Evolutionary conservation across 1,284 basidiomycete species (phyloP), one percentile per base, ranked within the genome.

Genomic region (Melampsora americana): DNA sequence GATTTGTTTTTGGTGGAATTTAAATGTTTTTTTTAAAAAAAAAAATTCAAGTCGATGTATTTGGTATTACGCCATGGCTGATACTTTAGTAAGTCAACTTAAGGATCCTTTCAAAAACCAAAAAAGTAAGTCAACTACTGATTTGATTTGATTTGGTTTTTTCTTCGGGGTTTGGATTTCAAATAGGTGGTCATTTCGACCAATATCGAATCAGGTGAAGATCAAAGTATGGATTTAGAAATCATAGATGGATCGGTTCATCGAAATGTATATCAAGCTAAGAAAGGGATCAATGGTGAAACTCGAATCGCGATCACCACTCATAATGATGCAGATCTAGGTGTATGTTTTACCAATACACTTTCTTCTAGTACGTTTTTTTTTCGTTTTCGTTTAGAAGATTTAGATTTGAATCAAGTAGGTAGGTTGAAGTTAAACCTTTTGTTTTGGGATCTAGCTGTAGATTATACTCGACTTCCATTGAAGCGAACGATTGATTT

Each of bases 261-360:
- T 82, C 89, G 89, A 81, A 98, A 97, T 83, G 88, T 95, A 23
- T 99, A 98, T 83, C 86, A 97, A 79, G 89, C 88, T 81, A 98
- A 98, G 86, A 90, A 87, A 83, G 89, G 88, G 72, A 91, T 99
- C 81, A 90, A 89, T 77, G 91, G 89, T 11, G 95, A 99, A 86
- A 93, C 94, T 23, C 87, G 95, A 79, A 86, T 98, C 78, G 96
- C 95, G 5, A 88, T 99, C 80, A 99, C 95, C 20, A 91, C 94
- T 16, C 95, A 98, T 83, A 88, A 89, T 42, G 91, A 95, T 69
- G 94, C 92, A 2, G 94, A 99, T 82, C 88, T 99, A 6, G 95
- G 95, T 0, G 93, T 98, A 1, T 99, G 95, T 85, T 89, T 99
- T 82, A 90, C 86, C 82, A 98, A 98, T 82, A 85, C 87, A 67